A percentile compares a stretch with the other conserved stretches of the same genome.
phyloP scores from a whole-genome alignment of 345 rosid genomes.

The Bruguiera sexangula region DNA sequence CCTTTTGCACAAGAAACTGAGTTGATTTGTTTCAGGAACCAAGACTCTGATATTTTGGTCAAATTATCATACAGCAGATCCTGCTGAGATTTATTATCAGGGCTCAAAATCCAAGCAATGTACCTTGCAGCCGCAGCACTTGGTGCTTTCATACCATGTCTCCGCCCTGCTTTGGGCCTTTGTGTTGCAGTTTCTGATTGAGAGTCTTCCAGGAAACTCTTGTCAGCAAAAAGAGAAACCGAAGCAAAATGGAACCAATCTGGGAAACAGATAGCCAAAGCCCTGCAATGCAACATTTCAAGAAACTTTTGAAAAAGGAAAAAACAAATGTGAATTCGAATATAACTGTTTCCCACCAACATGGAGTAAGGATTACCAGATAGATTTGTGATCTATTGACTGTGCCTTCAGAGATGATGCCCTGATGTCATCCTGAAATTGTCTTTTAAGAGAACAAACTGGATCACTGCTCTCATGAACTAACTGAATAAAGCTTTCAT shows the following conservation, averaged over 20 bases:
- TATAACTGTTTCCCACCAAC: background rate
- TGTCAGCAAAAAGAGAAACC: conserved; percentile 44
- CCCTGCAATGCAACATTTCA: conserved; percentile 47
- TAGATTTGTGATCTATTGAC: conserved; percentile 50
- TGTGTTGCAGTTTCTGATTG: conserved; percentile 21
- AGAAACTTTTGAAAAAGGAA: background rate
- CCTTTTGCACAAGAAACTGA: conserved; percentile 24
- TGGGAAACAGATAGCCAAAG: conserved; percentile 74
- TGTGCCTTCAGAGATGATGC: conserved; percentile 22
- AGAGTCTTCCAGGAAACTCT: conserved; percentile 20
- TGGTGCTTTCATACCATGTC: conserved; percentile 24
- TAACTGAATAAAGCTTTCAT: conserved; percentile 35
- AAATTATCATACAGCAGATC: conserved; percentile 44
- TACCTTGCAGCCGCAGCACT: conserved; percentile 57
- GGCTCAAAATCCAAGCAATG: conserved; percentile 68
- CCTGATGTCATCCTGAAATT: conserved; percentile 19
- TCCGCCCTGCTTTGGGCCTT: conserved; percentile 18
- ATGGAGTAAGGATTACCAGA: conserved; percentile 44
- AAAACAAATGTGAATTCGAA: background rate
- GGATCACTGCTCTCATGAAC: conserved; percentile 36
- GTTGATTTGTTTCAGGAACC: conserved; percentile 34
- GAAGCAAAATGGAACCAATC: conserved; percentile 80
- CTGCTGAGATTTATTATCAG: conserved; percentile 43
- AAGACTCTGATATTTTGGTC: conserved; percentile 45
- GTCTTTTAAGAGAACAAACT: conserved; percentile 19